Evolutionary conservation across 495 filamentous ascomycete species (phyloP), one percentile per base, ranked within the genome.

Genomic region (Tuber calosporum): DNA sequence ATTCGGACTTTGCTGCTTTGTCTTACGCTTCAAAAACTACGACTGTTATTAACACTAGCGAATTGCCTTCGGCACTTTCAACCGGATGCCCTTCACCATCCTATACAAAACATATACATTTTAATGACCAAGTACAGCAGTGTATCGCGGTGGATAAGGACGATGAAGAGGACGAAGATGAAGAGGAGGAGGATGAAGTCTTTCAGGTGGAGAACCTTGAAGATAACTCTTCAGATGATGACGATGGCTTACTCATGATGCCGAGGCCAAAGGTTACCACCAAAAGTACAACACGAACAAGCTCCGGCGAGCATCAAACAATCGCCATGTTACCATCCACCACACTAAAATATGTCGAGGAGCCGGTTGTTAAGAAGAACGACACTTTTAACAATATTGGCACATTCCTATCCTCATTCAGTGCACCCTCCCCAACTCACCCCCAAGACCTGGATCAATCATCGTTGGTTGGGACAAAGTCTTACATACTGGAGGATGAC

Each of bases 311-410:
- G 74, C 92, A 90, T 83, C 95, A 92, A 81, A 97, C 91, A 19
- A 99, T 99, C 81, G 94, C 93, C 15, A 96, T 92, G 84, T 85
- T 99, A 30, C 93, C 93, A 8, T 91, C 93, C 0, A 98, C 95
- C 4, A 97, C 92, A 8, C 84, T 99, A 22, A 99, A 98, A 80
- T 95, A 93, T 76, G 87, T 90, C 43, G 88, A 90, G 41, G 95
- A 91, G 0, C 92, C 93, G 0, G 90, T 93, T 34, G 86, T 87
- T 13, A 86, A 83, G 22, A 87, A 90, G 69, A 86, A 82, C 36
- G 75, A 79, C 42, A 74, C 80, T 40, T 76, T 80, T 39, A 76
- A 74, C 67, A 80, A 77, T 30, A 75, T 74, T 68, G 79, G 80
- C 39, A 79, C 70, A 42, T 81, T 79, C 66, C 73, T 82, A 22